Evolutionary conservation across 495 filamentous ascomycete species (phyloP), one percentile per base, ranked within the genome.

Genomic region (Xylaria grammica): DNA sequence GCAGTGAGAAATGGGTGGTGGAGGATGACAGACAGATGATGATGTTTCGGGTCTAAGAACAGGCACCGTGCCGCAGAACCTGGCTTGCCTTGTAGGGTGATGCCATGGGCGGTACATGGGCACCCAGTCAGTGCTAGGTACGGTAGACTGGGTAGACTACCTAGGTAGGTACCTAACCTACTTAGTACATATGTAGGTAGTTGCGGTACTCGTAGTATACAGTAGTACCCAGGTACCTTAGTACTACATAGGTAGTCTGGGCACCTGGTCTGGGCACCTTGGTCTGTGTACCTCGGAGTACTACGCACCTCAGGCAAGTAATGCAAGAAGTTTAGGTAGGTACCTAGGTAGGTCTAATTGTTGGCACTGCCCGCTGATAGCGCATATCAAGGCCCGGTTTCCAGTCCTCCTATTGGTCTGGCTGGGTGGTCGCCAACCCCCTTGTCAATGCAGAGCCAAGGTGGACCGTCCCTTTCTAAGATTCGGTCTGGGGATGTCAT

Each of bases 1-100:
- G 46, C 15, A 32, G 51, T 29, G 42, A 30, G 61, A 58, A 56
- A 51, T 58, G 60, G 50, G 60, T 45, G 27, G 34, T 51, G 50
- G 60, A 50, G 53, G 62, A 64, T 64, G 62, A 64, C 62, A 64
- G 62, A 58, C 27, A 34, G 52, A 64, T 57, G 62, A 64, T 63
- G 61, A 49, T 48, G 61, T 63, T 63, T 63, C 40, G 50, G 51
- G 52, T 22, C 60, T 62, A 32, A 51, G 60, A 19, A 62, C 24
- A 42, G 50, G 38, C 60, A 53, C 45, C 36, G 54, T 57, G 54
- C 54, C 54, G 54, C 40, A 42, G 7, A 42, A 42, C 40, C 40
- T 42, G 40, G 8, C 40, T 48, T 24, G 45, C 45, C 45, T 48
- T 5, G 45, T 1, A 24, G 20, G 45, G 6, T n/a, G 10, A 45